A percentile compares a stretch with the other conserved stretches of the same genome.
Conservation (phyloP, 164 flowering plant genomes). For the Sextonia rubra region DNA sequence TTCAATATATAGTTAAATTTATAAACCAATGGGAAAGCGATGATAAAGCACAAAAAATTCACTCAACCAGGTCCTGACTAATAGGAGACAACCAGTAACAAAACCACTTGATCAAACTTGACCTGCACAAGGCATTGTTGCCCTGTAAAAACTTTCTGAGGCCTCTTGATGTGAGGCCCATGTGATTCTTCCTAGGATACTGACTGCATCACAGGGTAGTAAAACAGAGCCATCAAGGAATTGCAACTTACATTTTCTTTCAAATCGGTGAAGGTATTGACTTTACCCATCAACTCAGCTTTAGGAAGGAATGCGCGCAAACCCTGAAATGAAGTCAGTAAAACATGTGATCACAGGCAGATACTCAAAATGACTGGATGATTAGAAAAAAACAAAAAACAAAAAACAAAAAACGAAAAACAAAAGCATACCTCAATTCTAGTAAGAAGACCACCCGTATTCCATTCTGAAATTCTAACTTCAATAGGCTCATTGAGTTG, state of each 20-base stretch:
- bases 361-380: background rate
- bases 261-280: conserved; percentile 60
- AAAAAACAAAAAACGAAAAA: background rate
- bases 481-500: conserved; percentile 83
- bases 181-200: no score
- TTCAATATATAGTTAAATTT: no score
- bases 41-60: background rate
- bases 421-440: conserved; percentile 75
- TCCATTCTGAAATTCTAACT: conserved; percentile 90
- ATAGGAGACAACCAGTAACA: no score
- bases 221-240: background rate
- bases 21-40: no score
- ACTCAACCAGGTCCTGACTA: background rate
- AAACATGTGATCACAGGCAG: background rate
- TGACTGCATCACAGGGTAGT: no score
- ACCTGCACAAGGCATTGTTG: no score
- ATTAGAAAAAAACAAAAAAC: background rate
- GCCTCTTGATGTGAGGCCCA: no score
- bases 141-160: no score
- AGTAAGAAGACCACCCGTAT: conserved; percentile 92
- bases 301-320: conserved; percentile 92
- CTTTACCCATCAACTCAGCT: conserved; percentile 71
- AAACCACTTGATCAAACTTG: no score
- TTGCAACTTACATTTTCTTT: conserved; percentile 69
- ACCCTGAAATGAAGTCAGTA: conserved; percentile 47